Percentiles rank a stretch among this genome's conserved stretches.
Conservation (phyloP, 73 alveolate genomes). For the Loxodes magnus region DNA sequence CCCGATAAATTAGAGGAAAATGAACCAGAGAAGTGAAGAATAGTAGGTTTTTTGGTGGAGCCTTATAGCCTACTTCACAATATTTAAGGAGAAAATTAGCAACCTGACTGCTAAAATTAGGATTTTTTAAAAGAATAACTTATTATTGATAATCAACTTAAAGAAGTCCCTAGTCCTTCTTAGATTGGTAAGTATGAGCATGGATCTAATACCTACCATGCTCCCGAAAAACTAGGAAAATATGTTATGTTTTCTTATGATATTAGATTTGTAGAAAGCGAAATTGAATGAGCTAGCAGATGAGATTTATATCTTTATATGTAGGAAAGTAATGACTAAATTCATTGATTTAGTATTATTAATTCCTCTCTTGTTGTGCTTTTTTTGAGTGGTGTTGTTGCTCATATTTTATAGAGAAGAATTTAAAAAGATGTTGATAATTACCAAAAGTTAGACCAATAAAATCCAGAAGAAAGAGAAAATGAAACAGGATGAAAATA, state of each 20-base stretch:
- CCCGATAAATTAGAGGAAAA: too few relatives aligned
- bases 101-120: too few relatives aligned
- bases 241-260: slow-evolving; percentile 1
- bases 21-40: slow-evolving; percentile 4
- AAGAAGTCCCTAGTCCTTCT: background rate
- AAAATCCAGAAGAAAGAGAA: slow-evolving; percentile 15
- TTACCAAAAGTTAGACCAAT: background rate
- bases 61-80: slow-evolving; percentile 2
- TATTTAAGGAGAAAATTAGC: too few relatives aligned
- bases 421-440: background rate
- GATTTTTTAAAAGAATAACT: background rate
- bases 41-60: slow-evolving; percentile 11
- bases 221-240: background rate
- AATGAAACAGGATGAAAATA: slow-evolving; percentile 28
- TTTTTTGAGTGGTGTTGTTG: slow-evolving; percentile 6
- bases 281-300: slow-evolving; percentile 1
- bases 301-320: slow-evolving; percentile 7
- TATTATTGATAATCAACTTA: background rate
- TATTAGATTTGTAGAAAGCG: slow-evolving; percentile 6
- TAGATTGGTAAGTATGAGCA: background rate
- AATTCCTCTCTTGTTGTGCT: slow-evolving; percentile 4
- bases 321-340: background rate
- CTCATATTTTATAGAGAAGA: slow-evolving; percentile 3
- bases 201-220: too few relatives aligned
- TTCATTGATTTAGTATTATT: slow-evolving; percentile 5